Conservation (phyloP, 352 stramenopile genomes). For the Globisporangium solare region DNA sequence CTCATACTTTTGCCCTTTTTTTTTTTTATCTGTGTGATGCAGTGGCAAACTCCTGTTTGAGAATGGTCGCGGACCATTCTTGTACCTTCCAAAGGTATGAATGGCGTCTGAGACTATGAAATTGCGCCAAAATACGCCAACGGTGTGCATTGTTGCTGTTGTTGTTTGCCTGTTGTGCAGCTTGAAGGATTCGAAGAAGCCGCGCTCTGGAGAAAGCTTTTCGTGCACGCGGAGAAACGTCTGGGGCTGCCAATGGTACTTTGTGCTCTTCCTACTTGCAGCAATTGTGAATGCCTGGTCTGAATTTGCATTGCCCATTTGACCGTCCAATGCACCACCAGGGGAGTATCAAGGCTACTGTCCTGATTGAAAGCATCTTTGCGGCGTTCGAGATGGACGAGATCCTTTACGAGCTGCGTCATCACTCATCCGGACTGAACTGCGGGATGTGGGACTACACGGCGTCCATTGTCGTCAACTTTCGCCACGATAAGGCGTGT, state of each 20-base stretch:
- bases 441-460: slow-evolving; percentile 98
- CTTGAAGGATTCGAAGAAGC: slow-evolving; percentile 93
- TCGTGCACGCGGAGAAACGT: slow-evolving; percentile 86
- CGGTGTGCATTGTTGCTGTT: slow-evolving; percentile 1
- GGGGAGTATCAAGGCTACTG: slow-evolving; percentile 85
- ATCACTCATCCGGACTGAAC: slow-evolving; percentile 95
- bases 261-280: background rate
- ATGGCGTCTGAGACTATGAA: background rate
- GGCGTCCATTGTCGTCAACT: slow-evolving; percentile 94
- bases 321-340: slow-evolving; percentile 9
- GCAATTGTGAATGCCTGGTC: too few species aligned
- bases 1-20: background rate
- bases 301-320: background rate
- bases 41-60: slow-evolving; percentile 73
- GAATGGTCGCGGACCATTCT: slow-evolving; percentile 84
- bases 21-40: background rate
- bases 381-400: slow-evolving; percentile 97
- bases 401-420: slow-evolving; percentile 92
- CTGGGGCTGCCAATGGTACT: slow-evolving; percentile 78
- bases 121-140: background rate
- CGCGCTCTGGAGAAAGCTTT: slow-evolving; percentile 94
- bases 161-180: slow-evolving; percentile 15
- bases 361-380: slow-evolving; percentile 96
- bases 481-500: slow-evolving; percentile 71
- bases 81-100: slow-evolving; percentile 91